Evolutionary conservation across 2,329 filamentous ascomycete genomes (phyloP), one percentile per base, ranked within the genome.

Genomic region (Trichophyton verrucosum): DNA sequence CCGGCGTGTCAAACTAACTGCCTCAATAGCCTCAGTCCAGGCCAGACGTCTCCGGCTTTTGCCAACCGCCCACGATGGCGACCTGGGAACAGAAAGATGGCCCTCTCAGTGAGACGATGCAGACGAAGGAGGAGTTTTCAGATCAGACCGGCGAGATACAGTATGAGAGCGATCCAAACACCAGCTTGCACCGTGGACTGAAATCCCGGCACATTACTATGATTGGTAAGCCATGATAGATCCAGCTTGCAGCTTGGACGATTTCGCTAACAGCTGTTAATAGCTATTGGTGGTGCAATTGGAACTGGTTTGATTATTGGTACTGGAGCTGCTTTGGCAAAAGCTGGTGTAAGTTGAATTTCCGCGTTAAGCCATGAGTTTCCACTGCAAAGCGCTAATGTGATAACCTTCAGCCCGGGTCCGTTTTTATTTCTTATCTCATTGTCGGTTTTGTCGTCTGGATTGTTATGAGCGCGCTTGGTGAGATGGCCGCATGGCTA

Each of bases 391-490:
- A 59, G 20, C 40, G 24, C 60, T 66, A 47, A 66, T 62, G 36
- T 62, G 57, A 11, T 38, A 38, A 44, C 30, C 60, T 40, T 24
- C 63, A 73, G 66, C 75, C 75, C 20, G 75, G 68, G 13, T 68
- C 75, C 2, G 72, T 78, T 42, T 67, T 77, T 33, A 77, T 78
- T 51, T 74, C 74, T 4, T 78, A 77, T 65, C 66, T 72, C 3
- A 68, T 74, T 60, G 74, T 77, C 51, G 76, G 76, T 55, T 74
- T 76, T 57, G 69, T 94, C 62, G 89, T 92, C 65, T 94, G 85
- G 73, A 76, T 90, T 47, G 88, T 94, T 66, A 67, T 69, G 66
- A 74, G 77, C 33, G 72, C 76, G 2, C 70, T 80, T 40, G 78
- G 77, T 60, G 79, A 80, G 68, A 72, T 80, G 64, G 74, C 76